Evolutionary conservation across 306 rosid genomes (phyloP), one percentile per base, ranked within the genome.

Genomic region (Castanea sativa): DNA sequence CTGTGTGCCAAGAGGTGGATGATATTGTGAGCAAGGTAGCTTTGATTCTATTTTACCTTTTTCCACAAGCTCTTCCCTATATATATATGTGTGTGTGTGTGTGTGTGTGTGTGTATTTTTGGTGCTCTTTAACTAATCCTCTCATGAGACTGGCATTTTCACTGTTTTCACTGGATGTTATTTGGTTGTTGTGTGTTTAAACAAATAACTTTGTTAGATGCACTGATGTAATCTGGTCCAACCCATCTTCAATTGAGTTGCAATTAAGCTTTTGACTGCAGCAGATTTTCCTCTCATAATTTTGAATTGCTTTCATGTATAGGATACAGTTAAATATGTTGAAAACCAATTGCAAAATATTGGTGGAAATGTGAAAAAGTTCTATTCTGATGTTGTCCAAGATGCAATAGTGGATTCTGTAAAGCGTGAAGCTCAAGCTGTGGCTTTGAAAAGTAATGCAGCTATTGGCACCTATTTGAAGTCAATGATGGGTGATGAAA

Each of bases 1-100:
- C 87, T 61, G 91, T 83, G 67, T 85, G 97, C 80, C 94, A 89
- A 21, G 99, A 91, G 82, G 97, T 90, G 74, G 94, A 91, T 83
- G 90, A 80, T 73, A 81, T 88, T 73, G 92, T 89, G 35, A 81
- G 78, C 65, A 88, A 92, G 97, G 99, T 94, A 73, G 76, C 49
- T 52, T 64, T 41, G 33, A 25, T n/a, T 55, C 56, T 21, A 2
- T 69, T 82, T 25, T 59, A 67, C 6, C 2, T 59, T 51, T 76
- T 68, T 52, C 23, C 27, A 45, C n/a, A 3, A 68, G 27, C 21
- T 71, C 18, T 59, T 9, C 59, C 21, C 6, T 38, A 38, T 25
- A 25, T 25, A 25, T 25, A 25, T 25, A 1, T 25, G 1, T 25
- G 1, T 25, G 1, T 25, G 1, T 25, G 1, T 25, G 1, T 25